These are phyloP conservation scores for Euphorbia corollata DNA, from an alignment of 441 rosid genomes.

Conservation along the genomic window DNA sequence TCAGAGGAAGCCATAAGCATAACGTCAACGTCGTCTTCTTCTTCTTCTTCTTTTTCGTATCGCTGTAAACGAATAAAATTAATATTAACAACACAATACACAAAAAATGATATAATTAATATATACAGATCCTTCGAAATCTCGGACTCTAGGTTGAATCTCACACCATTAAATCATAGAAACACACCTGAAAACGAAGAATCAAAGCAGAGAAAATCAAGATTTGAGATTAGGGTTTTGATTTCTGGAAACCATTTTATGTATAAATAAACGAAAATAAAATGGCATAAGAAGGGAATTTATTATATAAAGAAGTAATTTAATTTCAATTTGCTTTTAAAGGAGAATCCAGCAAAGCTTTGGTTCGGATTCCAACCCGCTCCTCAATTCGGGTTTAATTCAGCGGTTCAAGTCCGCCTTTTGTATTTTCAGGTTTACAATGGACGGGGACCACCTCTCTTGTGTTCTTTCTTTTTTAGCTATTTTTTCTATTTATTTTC, in stretches of 20 bases:
- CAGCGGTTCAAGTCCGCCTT: slow-evolving; percentile 31
- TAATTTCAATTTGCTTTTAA: slow-evolving; percentile 19
- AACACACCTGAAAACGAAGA: slow-evolving; percentile 10
- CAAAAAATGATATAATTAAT: slow-evolving; percentile 3
- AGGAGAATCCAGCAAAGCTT: slow-evolving; percentile 29
- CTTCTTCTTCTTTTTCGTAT: neutral
- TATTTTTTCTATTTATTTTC: too few relatives aligned
- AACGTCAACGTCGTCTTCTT: neutral
- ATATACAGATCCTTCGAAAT: slow-evolving; percentile 35
- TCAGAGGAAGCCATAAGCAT: slow-evolving; percentile 43
- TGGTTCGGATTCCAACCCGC: slow-evolving; percentile 36
- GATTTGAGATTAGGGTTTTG: slow-evolving; percentile 22
- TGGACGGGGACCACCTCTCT: slow-evolving; percentile 3
- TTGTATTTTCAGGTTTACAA: slow-evolving; percentile 15
- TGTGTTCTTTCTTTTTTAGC: too few relatives aligned
- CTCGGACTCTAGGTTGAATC: slow-evolving; percentile 26
- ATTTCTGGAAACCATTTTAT: neutral
- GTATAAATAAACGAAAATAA: neutral
- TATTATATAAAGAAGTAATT: neutral
- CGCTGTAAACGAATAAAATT: slow-evolving; percentile 6
- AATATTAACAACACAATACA: neutral
- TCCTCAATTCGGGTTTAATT: slow-evolving; percentile 33
- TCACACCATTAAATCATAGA: slow-evolving; percentile 34
- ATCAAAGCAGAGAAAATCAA: slow-evolving; percentile 12
- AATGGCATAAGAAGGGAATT: neutral